phyloP scores from a whole-genome alignment of 805 yeast genomes.

The Myxozyma neglecta region DNA sequence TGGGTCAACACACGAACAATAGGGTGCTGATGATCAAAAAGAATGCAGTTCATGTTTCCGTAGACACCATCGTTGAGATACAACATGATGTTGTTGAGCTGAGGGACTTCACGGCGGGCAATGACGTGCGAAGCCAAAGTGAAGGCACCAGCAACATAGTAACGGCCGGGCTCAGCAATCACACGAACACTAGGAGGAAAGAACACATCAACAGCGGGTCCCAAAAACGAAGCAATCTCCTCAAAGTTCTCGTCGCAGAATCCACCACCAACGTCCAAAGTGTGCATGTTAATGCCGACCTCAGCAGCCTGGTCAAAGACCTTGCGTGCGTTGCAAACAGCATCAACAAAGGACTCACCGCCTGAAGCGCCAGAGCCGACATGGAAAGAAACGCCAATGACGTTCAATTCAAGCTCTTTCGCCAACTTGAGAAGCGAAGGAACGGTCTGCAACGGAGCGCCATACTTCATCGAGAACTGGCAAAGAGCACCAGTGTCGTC shows the following conservation, averaged over 20 bases:
- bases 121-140: slow-evolving; percentile 81
- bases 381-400: slow-evolving; percentile 90
- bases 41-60: slow-evolving; percentile 90
- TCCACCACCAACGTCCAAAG: slow-evolving; percentile 93
- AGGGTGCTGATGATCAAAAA: slow-evolving; percentile 88
- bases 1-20: slow-evolving; percentile 64
- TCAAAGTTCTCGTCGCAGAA: slow-evolving; percentile 62
- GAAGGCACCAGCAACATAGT: slow-evolving; percentile 79
- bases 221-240: slow-evolving; percentile 58
- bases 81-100: slow-evolving; percentile 57
- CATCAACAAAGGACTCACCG: slow-evolving; percentile 61
- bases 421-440: slow-evolving; percentile 60
- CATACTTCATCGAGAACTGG: slow-evolving; percentile 83
- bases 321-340: slow-evolving; percentile 65
- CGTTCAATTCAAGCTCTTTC: slow-evolving; percentile 56
- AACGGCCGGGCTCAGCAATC: slow-evolving; percentile 94
- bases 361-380: slow-evolving; percentile 93
- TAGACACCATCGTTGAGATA: slow-evolving; percentile 94
- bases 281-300: slow-evolving; percentile 50
- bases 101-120: slow-evolving; percentile 64
- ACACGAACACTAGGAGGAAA: slow-evolving; percentile 60
- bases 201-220: slow-evolving; percentile 52
- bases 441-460: slow-evolving; percentile 65
- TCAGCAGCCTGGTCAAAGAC: slow-evolving; percentile 62
- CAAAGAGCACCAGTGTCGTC: slow-evolving; percentile 88